phyloP scores from a whole-genome alignment of 2,329 filamentous ascomycete genomes.

The Blastomyces parvus region DNA sequence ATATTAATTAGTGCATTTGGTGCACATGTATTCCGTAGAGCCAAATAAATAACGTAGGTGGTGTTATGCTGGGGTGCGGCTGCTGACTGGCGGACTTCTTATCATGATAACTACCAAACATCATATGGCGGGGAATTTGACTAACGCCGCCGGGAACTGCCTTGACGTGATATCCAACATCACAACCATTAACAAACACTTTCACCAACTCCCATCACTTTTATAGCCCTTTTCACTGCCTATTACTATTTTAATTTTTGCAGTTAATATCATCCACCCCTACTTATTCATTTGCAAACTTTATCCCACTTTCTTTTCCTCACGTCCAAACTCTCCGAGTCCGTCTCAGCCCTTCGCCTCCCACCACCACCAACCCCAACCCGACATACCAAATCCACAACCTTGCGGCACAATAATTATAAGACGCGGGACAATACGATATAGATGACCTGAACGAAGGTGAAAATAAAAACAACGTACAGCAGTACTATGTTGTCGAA shows the following conservation, averaged over 20 bases:
- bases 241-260: neutral
- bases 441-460: neutral
- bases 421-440: neutral
- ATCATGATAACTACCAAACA: neutral
- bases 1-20: neutral
- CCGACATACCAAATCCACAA: neutral
- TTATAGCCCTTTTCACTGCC: neutral
- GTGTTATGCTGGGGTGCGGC: neutral
- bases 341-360: neutral
- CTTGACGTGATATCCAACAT: neutral
- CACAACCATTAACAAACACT: neutral
- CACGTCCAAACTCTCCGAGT: conserved; percentile 10
- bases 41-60: neutral
- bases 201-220: conserved; percentile 3
- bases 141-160: neutral
- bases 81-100: neutral
- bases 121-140: neutral
- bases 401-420: neutral
- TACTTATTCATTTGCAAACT: neutral
- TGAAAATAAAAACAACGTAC: neutral
- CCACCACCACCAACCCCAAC: neutral
- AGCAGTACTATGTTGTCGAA: conserved; percentile 34
- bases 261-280: neutral
- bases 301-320: neutral
- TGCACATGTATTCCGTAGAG: neutral